phyloP scores from a whole-genome alignment of 2,329 filamentous ascomycete species.

The Neonectria faginata region DNA sequence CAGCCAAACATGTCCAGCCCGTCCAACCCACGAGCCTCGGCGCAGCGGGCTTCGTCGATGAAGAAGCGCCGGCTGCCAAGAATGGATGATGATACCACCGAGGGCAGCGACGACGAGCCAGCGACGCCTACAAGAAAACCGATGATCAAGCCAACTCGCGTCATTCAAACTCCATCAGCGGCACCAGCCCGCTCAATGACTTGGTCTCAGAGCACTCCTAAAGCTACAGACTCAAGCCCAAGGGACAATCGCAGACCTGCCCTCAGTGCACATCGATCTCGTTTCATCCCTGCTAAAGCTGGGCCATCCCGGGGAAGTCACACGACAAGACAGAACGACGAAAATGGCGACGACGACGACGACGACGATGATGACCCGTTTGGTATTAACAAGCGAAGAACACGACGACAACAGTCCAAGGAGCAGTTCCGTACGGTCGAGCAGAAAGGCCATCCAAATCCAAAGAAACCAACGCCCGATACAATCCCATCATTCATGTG shows the following conservation, averaged over 20 bases:
- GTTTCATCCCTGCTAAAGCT: conserved; percentile 20
- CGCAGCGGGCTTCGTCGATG: neutral
- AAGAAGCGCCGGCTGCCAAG: conserved; percentile 33
- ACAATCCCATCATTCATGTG: conserved; percentile 54
- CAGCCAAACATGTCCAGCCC: conserved; percentile 37
- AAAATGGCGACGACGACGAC: conserved; percentile 41
- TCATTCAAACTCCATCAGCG: conserved; percentile 23
- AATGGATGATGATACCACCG: conserved; percentile 35
- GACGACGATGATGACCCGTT: conserved; percentile 52
- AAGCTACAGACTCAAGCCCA: conserved; percentile 18
- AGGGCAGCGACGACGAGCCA: conserved; percentile 32
- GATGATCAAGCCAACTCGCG: conserved; percentile 22
- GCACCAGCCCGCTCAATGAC: conserved; percentile 25
- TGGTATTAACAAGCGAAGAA: conserved; percentile 48
- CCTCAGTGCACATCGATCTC: conserved; percentile 11
- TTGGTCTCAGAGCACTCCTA: conserved; percentile 34
- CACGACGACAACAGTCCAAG: conserved; percentile 48
- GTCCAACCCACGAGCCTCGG: conserved; percentile 10
- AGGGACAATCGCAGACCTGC: conserved; percentile 20
- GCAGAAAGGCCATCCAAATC: conserved; percentile 28
- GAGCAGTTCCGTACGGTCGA: conserved; percentile 43
- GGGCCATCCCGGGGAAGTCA: neutral
- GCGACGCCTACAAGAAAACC: conserved; percentile 33
- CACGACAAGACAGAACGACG: conserved; percentile 6
- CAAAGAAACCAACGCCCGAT: conserved; percentile 42